Conservation (phyloP, 176 grass and related monocot genomes). For the Chrysopogon serrulatus region DNA sequence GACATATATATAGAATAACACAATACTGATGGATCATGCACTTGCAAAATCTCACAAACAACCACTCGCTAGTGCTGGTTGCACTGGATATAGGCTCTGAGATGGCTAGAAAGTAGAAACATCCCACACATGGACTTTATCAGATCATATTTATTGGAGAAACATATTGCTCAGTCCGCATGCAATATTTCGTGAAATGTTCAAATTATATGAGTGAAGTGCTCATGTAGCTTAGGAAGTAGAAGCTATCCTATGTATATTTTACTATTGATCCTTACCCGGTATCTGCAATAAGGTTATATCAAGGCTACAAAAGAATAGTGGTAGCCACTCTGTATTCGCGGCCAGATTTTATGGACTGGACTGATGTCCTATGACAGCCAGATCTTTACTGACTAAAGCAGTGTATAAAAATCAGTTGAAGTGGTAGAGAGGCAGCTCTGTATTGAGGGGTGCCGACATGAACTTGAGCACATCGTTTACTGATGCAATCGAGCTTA, state of each 20-base stretch:
- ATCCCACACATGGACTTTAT: not conserved
- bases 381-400: not conserved
- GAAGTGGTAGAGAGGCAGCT: constrained; percentile 29
- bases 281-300: not conserved
- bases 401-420: not conserved
- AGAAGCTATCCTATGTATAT: not conserved
- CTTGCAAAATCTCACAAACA: not conserved
- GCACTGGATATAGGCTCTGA: not conserved
- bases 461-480: constrained; percentile 32
- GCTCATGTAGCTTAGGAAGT: not conserved
- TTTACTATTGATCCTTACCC: not conserved
- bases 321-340: not conserved
- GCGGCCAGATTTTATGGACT: not conserved
- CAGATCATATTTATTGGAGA: not conserved
- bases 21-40: not conserved
- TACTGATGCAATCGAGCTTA: constrained; percentile 28
- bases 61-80: not conserved
- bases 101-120: not conserved
- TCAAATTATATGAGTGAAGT: not conserved
- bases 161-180: not conserved
- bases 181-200: not conserved
- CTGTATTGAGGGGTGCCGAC: constrained; percentile 14
- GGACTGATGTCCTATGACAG: not conserved
- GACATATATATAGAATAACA: not conserved
- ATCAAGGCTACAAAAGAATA: not conserved